Evolutionary conservation across 805 yeast species (phyloP), one percentile per base, ranked within the genome.

Genomic region (Monosporozyma servazzii): DNA sequence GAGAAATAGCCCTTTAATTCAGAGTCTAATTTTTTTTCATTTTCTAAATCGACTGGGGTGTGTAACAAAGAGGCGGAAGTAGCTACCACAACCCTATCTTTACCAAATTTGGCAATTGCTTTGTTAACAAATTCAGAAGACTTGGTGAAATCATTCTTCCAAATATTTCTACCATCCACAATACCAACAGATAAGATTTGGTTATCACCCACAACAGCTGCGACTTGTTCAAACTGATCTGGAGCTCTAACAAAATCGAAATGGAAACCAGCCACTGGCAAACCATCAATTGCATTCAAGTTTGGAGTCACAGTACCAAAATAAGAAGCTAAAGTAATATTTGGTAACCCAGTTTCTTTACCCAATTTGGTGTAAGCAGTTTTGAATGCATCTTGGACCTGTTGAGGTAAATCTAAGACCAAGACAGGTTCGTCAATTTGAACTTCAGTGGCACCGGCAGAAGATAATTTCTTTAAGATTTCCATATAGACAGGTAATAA

Each of bases 271-370:
- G 90, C 76, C 64, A 93, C 96, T 66, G 96, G 95, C 71, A 93
- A 81, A 62, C 80, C 84, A 78, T 85, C 82, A 75, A 93, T 78
- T 63, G 96, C 90, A 60, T 75, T 76, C 70, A 90, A 76, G 87
- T 93, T 93, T 77, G 98, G 98, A 76, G 89, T 85, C 66, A 88
- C 96, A 68, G 95, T 96, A 79, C 99, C 99, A 72, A 93, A 93
- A 83, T 93, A 93, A 66, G 98, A 77, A 69, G 98, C 80, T 67
- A 93, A 73, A 64, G 84, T 75, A 63, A 93, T 73, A 73, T 86
- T 82, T 73, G 96, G 96, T 64, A 84, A 71, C 60, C 81, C 79
- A 54, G 71, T 69, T 70, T 77, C 74, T 65, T 81, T 75, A 61
- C 83, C 81, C 54, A 91, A 77, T 71, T 72, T 78, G 61, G 82